Percentiles rank a stretch among this genome's conserved stretches.
phyloP scores from a whole-genome alignment of 345 rosid species.

The Pugionium dolabratum region DNA sequence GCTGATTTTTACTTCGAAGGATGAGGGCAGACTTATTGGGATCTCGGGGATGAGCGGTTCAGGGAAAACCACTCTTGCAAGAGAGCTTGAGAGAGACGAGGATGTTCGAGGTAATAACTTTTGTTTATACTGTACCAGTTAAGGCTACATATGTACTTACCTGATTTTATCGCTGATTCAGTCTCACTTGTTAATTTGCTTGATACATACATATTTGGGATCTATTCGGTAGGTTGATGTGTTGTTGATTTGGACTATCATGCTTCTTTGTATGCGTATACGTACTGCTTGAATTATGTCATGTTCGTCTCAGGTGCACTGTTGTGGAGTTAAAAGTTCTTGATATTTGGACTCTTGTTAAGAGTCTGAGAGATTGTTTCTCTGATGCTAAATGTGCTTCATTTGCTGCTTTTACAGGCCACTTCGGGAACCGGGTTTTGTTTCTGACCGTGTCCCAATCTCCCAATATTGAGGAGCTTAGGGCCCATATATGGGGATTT shows the following conservation, averaged over 20 bases:
- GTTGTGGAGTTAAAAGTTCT: too few relatives aligned
- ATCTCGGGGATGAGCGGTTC: slow-evolving; percentile 71
- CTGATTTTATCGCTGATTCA: background rate
- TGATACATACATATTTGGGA: background rate
- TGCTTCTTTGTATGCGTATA: background rate
- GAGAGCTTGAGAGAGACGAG: slow-evolving; percentile 58
- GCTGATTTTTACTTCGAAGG: slow-evolving; percentile 48
- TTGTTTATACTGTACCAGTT: too few relatives aligned
- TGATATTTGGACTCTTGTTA: background rate
- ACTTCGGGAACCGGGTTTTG: slow-evolving; percentile 51
- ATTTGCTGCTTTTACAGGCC: slow-evolving; percentile 41
- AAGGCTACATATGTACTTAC: too few relatives aligned
- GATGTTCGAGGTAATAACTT: slow-evolving; percentile 52
- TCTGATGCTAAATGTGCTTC: background rate
- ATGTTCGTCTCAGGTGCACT: slow-evolving; percentile 1
- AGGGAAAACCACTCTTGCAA: slow-evolving; percentile 60
- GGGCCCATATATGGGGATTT: slow-evolving; percentile 47
- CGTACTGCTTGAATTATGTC: background rate
- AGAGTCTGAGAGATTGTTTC: slow-evolving; percentile 5
- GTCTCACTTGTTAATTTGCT: background rate
- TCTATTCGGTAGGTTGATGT: background rate
- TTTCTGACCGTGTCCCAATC: slow-evolving; percentile 82
- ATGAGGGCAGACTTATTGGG: slow-evolving; percentile 49
- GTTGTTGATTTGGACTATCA: background rate
- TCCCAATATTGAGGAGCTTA: slow-evolving; percentile 63